Base-by-base conservation (phyloP, 73 alveolate species). In the Uronychia setigera region DNA sequence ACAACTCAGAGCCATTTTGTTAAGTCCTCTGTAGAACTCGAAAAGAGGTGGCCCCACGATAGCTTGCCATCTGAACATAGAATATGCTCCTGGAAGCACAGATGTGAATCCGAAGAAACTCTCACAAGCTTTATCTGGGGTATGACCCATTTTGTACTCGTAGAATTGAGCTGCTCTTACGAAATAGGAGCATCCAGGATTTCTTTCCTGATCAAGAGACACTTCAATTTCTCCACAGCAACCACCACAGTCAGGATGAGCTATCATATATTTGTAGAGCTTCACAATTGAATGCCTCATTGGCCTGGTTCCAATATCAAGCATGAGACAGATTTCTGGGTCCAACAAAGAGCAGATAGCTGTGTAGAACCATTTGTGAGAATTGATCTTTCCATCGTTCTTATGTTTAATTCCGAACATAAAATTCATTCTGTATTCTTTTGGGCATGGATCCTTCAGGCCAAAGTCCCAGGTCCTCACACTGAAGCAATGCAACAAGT, bases 41-140 rank as follows among this genome's bases (percentile, higher is more conserved):
- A 77, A 83, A 27, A 88, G 67, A 26, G 94, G 94, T 35, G 31
- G 79, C 1, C 94, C 94, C 74, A 78, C 59, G 57, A 88, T 88
- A 31, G 94, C 94, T 30, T 88, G 78, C 90, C 90, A 88, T 88
- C 94, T 81, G 46, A 88, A 88, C 34, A 82, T 35, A 46, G 90
- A 88, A 60, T 76, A 88, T 26, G 94, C 94, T 0, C 94, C 94
- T 60, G 94, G 94, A 9, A 88, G 87, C 79, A 88, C 94, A 0
- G 88, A 35, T 31, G 59, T 76, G 74, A 60, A 82, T 59, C 90
- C 90, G 35, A 79, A 88, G 30, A 88, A 81, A 33, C 81, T 31
- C 75, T 88, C 94, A 34, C 80, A 80, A 28, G 86, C 80, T 60
- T 85, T 90, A 77, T 88, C 94, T 26, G 87, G 87, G 35, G 82